These are phyloP conservation scores for Chamaecrista fasciculata DNA, from an alignment of 306 rosid genomes.

Conservation along the genomic window DNA sequence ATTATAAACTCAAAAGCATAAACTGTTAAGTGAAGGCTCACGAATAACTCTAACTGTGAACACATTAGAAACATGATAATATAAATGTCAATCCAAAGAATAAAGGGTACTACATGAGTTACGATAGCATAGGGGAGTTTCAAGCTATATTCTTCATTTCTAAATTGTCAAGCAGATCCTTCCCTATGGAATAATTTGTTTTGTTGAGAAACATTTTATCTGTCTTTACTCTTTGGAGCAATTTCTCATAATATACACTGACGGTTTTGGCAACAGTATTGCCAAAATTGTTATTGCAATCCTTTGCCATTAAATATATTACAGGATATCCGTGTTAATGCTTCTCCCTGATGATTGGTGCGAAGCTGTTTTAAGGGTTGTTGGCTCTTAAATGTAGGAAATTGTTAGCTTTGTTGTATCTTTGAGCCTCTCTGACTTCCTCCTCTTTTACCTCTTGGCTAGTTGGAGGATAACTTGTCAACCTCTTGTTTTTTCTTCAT, in stretches of 20 bases:
- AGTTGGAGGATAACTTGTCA: not conserved
- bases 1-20: not conserved
- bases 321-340: not conserved
- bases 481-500: not conserved
- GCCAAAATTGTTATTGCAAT: not conserved
- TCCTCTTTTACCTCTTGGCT: not conserved
- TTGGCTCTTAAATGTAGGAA: not conserved
- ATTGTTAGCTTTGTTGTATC: not conserved
- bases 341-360: not conserved
- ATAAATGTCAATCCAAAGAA: not conserved
- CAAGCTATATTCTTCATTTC: not conserved
- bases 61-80: not conserved
- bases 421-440: not conserved
- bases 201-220: not conserved
- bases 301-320: not conserved
- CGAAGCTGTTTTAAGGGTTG: not conserved
- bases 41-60: not conserved
- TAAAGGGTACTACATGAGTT: not conserved
- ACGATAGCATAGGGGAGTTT: not conserved
- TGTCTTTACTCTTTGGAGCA: not conserved
- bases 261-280: not conserved
- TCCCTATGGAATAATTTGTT: not conserved
- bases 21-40: not conserved
- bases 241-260: not conserved
- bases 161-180: not conserved